A percentile compares a stretch with the other conserved stretches of the same genome.
These are phyloP conservation scores for Alopecurus myosuroides DNA, from an alignment of 176 grass and related monocot species.

Conservation along the genomic window DNA sequence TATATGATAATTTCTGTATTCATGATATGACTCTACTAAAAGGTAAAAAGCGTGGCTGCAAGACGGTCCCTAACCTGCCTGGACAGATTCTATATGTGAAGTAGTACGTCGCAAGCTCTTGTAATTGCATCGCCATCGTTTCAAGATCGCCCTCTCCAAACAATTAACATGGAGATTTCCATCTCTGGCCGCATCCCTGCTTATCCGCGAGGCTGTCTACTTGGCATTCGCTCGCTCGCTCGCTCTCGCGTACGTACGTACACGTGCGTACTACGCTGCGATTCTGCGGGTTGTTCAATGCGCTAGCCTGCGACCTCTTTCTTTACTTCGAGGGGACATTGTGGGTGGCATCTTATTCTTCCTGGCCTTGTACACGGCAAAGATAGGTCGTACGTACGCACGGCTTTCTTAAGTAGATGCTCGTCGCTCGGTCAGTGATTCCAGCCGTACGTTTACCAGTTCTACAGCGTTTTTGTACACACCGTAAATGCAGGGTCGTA, in stretches of 20 bases:
- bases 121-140: not conserved
- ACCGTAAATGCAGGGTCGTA: not conserved
- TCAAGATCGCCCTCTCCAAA: too few species aligned
- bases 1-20: too few species aligned
- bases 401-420: not conserved
- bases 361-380: not conserved
- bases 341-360: not conserved
- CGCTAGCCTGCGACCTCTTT: not conserved
- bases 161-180: not conserved
- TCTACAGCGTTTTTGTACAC: not conserved
- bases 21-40: too few species aligned
- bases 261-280: not conserved
- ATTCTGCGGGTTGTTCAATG: not conserved
- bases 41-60: too few species aligned
- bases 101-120: too few species aligned
- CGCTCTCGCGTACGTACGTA: too few species aligned
- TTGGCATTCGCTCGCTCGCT: not conserved
- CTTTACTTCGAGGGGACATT: slow-evolving; percentile 17
- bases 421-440: not conserved
- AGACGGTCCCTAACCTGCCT: not conserved
- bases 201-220: not conserved
- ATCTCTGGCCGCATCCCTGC: not conserved
- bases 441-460: not conserved
- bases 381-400: not conserved
- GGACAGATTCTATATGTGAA: not conserved